phyloP scores from a whole-genome alignment of 2,329 filamentous ascomycete genomes.

The Thielaviopsis euricoi region DNA sequence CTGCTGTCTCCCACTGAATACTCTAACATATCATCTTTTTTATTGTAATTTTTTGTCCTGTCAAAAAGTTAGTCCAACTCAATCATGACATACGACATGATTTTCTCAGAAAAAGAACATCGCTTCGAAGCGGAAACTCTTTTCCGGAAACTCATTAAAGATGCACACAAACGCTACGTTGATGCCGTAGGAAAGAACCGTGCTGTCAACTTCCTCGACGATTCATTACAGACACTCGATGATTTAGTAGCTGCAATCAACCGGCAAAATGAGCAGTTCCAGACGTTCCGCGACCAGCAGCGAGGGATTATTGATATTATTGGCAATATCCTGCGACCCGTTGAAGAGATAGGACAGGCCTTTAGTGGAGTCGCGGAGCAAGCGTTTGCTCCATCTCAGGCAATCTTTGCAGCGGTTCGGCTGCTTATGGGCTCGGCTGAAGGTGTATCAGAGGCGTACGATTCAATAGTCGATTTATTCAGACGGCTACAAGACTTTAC shows the following conservation, averaged over 20 bases:
- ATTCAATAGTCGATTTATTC: constrained; percentile 29
- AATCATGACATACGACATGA: neutral
- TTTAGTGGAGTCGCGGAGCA: constrained; percentile 22
- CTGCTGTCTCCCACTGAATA: neutral
- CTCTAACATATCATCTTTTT: neutral
- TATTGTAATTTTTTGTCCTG: neutral
- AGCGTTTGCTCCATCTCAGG: constrained; percentile 24
- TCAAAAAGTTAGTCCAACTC: neutral
- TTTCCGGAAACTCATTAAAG: constrained; percentile 11
- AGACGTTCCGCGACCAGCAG: constrained; percentile 11
- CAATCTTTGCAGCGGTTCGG: constrained; percentile 26
- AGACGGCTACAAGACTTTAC: constrained; percentile 28
- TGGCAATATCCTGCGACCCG: constrained; percentile 17
- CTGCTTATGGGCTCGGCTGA: constrained; percentile 28
- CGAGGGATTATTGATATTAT: constrained; percentile 11
- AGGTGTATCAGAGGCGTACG: constrained; percentile 27
- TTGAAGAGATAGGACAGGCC: constrained; percentile 25
- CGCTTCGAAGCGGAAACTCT: constrained; percentile 10
- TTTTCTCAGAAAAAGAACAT: neutral
- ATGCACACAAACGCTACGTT: constrained; percentile 11
- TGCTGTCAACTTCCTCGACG: constrained; percentile 7
- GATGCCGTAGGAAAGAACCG: constrained; percentile 2
- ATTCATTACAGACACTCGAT: constrained; percentile 7
- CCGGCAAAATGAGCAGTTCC: constrained; percentile 12
- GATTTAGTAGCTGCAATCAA: constrained; percentile 10